Evolutionary conservation across 2,329 filamentous ascomycete species (phyloP).

Genomic region (Stemphylium beticola): DNA sequence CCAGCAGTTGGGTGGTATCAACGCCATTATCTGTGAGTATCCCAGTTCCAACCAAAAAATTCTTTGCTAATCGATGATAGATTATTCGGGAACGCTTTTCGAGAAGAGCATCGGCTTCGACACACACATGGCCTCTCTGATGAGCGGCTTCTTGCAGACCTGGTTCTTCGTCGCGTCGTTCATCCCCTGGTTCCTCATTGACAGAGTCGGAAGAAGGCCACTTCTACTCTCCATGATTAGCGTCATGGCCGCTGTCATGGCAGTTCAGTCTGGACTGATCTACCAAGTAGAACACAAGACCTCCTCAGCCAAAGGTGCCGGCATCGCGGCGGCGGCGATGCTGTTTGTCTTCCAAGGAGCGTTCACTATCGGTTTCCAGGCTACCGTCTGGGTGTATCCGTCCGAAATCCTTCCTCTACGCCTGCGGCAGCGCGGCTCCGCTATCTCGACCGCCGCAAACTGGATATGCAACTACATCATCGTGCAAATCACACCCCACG

Average conservation of each 20-base stretch:
- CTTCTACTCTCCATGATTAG: constrained; percentile 25
- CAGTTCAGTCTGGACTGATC: constrained; percentile 25
- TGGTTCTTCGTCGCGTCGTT: constrained; percentile 29
- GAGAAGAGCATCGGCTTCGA: constrained; percentile 26
- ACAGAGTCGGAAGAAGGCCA: constrained; percentile 21
- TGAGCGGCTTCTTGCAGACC: constrained; percentile 26
- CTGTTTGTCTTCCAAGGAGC: constrained; percentile 26
- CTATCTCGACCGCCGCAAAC: constrained; percentile 57
- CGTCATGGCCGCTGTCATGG: constrained; percentile 25
- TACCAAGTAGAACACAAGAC: constrained; percentile 26
- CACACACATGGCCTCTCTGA: constrained; percentile 21
- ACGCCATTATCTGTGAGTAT: constrained; percentile 24
- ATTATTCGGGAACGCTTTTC: constrained; percentile 25
- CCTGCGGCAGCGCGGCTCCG: constrained; percentile 57
- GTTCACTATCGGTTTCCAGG: constrained; percentile 27
- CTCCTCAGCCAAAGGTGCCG: constrained; percentile 15
- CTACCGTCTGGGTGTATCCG: constrained; percentile 54
- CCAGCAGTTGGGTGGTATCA: constrained; percentile 25
- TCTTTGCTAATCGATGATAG: constrained; percentile 4
- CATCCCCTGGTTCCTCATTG: constrained; percentile 25
- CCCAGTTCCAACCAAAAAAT: neutral
- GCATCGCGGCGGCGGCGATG: constrained; percentile 24
- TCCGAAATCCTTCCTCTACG: constrained; percentile 60
- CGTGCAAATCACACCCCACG: constrained; percentile 60
- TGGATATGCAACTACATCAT: constrained; percentile 60